These are phyloP conservation scores for Spiraea crenata DNA, from an alignment of 331 rosid genomes.

Conservation along the genomic window DNA sequence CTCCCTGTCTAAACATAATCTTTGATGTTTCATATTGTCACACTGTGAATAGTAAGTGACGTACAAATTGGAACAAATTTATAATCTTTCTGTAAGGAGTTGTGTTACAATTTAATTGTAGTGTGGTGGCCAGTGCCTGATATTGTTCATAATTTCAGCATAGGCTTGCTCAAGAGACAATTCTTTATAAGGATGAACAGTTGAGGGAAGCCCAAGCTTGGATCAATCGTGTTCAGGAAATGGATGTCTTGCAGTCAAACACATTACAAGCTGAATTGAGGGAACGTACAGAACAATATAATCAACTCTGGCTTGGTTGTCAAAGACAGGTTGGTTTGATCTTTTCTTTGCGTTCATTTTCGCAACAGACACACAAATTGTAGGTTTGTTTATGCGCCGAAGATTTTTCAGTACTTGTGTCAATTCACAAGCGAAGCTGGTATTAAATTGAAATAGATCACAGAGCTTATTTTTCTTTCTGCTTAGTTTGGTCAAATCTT, in stretches of 20 bases:
- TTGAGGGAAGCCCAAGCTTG: constrained; percentile 95
- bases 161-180: constrained; percentile 84
- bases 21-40: background rate
- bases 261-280: constrained; percentile 88
- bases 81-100: constrained; percentile 8
- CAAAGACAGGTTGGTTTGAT: constrained; percentile 82
- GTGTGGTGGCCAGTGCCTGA: constrained; percentile 11
- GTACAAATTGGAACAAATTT: background rate
- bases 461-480: background rate
- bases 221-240: constrained; percentile 87
- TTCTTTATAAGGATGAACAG: constrained; percentile 85
- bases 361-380: background rate
- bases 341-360: background rate
- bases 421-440: background rate
- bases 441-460: background rate
- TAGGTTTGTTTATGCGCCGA: background rate
- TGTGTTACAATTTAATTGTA: background rate
- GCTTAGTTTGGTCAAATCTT: background rate
- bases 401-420: background rate
- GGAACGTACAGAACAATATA: constrained; percentile 89
- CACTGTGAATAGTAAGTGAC: background rate
- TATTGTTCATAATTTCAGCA: constrained; percentile 58
- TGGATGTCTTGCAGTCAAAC: constrained; percentile 88
- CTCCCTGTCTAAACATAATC: background rate
- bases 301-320: constrained; percentile 91